Base-by-base conservation (phyloP, 2,329 filamentous ascomycete species). In the Chaetomium sp. region DNA sequence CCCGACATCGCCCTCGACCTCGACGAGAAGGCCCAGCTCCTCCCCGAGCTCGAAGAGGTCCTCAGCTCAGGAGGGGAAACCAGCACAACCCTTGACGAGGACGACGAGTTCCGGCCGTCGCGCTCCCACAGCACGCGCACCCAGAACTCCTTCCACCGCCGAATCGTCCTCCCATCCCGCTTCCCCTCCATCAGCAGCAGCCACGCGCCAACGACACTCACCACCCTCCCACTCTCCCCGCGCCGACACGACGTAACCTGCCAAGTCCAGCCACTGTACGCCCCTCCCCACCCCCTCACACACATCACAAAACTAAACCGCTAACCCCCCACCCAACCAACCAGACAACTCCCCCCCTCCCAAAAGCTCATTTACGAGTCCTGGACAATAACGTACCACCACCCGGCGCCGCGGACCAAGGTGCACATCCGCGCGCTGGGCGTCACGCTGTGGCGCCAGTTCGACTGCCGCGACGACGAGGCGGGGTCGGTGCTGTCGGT, bases 401-500 rank as follows among this genome's bases (percentile, higher is more conserved):
- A 54, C 49, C 66, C 66, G 13, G 12, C 23, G 4, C 49, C 60
- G 2, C 60, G n/a, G 33, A 50, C 59, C 6, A 33, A 2, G 4
- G 2, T 29, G 0, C 50, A 25, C 23, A 27, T 45, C 58, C 60
- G 33, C 23, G 13, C 54, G 23, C 49, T 68, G 10, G 63, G 57
- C 45, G 5, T 63, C 49, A 64, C 57, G 47, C 29, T 59, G 12
- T 54, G 27, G 19, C 57, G 50, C 5, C 51, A 47, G n/a, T 27
- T 58, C n/a, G 63, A 57, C 13, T 55, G 0, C 19, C 19, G 58
- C 38, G 63, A 65, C 23, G 64, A 56, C 38, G 68, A 71, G 23
- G 66, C 60, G 23, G 70, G 69, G 27, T 68, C 66, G 16, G 60
- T 72, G 16, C 29, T 69, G 2, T 67, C 67, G 1, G 60, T 70